Percentiles rank a stretch among this genome's conserved stretches.
Conservation (phyloP, 1,139 yeast species). For the Hanseniaspora uvarum region DNA sequence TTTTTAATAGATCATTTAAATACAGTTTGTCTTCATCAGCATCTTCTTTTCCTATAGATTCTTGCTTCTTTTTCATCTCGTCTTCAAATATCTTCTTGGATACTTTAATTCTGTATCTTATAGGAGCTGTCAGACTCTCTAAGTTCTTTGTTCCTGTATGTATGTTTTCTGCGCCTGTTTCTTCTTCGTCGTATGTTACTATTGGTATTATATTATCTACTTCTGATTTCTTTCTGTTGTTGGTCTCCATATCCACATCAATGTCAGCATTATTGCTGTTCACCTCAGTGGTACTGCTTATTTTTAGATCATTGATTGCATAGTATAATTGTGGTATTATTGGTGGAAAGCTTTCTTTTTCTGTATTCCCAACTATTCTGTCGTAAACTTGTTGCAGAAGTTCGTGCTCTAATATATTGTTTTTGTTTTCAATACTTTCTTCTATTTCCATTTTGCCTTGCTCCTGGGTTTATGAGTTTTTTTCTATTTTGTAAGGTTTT, state of each 20-base stretch:
- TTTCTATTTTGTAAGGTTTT: neutral
- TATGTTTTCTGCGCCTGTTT: slow-evolving; percentile 5
- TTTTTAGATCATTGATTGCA: slow-evolving; percentile 14
- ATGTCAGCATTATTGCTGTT: neutral
- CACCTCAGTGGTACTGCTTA: neutral
- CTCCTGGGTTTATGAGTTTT: neutral
- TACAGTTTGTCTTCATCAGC: neutral
- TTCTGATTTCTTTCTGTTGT: neutral
- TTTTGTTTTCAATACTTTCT: neutral
- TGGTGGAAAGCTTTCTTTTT: slow-evolving; percentile 30
- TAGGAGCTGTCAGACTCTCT: slow-evolving; percentile 17
- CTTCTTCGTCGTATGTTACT: slow-evolving; percentile 12
- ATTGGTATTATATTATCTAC: slow-evolving; percentile 1
- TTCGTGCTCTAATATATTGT: slow-evolving; percentile 33
- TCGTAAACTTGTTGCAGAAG: slow-evolving; percentile 42
- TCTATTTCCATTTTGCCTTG: neutral
- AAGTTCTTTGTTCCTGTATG: slow-evolving; percentile 17
- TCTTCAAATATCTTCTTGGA: slow-evolving; percentile 6
- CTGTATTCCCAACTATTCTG: slow-evolving; percentile 44
- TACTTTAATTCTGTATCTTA: slow-evolving; percentile 16
- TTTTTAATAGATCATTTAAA: slow-evolving; percentile 2
- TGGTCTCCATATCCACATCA: neutral
- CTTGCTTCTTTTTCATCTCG: neutral
- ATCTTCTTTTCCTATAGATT: neutral
- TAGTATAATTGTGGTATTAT: slow-evolving; percentile 47